phyloP scores from a whole-genome alignment of 1,284 basidiomycete species.

The Pseudozyma flocculosa region DNA sequence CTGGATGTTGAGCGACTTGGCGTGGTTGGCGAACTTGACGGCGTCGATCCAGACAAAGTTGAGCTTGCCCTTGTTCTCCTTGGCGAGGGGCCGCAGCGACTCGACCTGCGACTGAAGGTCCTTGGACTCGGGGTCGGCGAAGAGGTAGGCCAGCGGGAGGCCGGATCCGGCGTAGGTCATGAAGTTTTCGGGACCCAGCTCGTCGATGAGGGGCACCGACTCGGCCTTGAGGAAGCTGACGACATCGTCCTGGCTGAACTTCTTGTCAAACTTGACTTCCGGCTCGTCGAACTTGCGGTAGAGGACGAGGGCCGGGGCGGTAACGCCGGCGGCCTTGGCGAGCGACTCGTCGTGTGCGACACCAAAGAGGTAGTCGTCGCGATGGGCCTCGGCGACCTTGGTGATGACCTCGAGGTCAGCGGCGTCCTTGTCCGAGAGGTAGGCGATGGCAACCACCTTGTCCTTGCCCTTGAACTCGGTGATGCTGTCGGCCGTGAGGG shows the following conservation, averaged over 20 bases:
- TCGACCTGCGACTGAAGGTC: slow-evolving; percentile 71
- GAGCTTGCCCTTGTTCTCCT: slow-evolving; percentile 77
- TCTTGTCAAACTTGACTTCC: slow-evolving; percentile 63
- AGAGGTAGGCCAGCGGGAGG: slow-evolving; percentile 91
- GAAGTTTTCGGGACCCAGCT: slow-evolving; percentile 95
- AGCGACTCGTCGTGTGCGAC: slow-evolving; percentile 66
- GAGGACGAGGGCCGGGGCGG: slow-evolving; percentile 79
- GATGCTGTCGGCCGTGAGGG: slow-evolving; percentile 73
- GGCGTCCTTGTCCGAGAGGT: slow-evolving; percentile 71
- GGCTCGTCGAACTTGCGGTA: slow-evolving; percentile 93
- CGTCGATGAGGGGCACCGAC: slow-evolving; percentile 83
- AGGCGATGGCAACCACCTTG: slow-evolving; percentile 87
- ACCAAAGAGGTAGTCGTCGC: slow-evolving; percentile 93
- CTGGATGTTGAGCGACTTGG: slow-evolving; percentile 83
- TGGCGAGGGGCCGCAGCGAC: slow-evolving; percentile 73
- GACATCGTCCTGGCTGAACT: slow-evolving; percentile 64
- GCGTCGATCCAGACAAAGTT: slow-evolving; percentile 99
- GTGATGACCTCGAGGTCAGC: slow-evolving; percentile 67
- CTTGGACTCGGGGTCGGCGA: slow-evolving; percentile 77
- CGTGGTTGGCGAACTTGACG: slow-evolving; percentile 88
- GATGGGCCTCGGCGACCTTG: slow-evolving; percentile 77
- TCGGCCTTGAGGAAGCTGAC: slow-evolving; percentile 71
- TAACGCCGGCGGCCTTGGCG: slow-evolving; percentile 69
- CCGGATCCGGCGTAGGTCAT: slow-evolving; percentile 75
- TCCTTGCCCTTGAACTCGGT: slow-evolving; percentile 85